A percentile compares a stretch with the other conserved stretches of the same genome.
These are phyloP conservation scores for Geranium rotundifolium DNA, from an alignment of 345 rosid species.

Conservation along the genomic window DNA sequence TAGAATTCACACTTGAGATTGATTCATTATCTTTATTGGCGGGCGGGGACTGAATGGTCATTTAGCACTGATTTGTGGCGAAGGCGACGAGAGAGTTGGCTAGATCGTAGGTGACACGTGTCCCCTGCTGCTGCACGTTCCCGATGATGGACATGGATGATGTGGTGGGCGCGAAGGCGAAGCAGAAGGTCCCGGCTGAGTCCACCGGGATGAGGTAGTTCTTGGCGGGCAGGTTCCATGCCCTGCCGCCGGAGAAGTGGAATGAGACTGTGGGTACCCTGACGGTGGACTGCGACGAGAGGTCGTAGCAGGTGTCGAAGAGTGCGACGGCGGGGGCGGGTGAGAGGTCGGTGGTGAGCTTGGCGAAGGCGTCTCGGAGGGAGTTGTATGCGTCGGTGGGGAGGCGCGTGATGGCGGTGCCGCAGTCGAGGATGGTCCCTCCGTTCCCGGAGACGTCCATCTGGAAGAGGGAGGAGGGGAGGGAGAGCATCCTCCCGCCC, in stretches of 20 bases:
- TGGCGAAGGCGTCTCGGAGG: slow-evolving; percentile 62
- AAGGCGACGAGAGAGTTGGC: slow-evolving; percentile 54
- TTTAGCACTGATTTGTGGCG: slow-evolving; percentile 52
- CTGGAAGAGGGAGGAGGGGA: slow-evolving; percentile 46
- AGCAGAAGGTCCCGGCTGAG: slow-evolving; percentile 62
- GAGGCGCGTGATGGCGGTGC: slow-evolving; percentile 82
- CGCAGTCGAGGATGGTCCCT: slow-evolving; percentile 79
- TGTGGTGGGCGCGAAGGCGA: slow-evolving; percentile 91
- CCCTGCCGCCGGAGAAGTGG: slow-evolving; percentile 45
- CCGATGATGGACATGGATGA: slow-evolving; percentile 78
- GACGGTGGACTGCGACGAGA: slow-evolving; percentile 45
- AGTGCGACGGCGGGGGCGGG: slow-evolving; percentile 40
- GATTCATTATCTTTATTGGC: too few relatives aligned
- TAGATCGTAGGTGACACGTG: slow-evolving; percentile 74
- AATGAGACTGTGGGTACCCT: slow-evolving; percentile 75
- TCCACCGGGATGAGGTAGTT: slow-evolving; percentile 75
- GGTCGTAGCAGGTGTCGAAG: slow-evolving; percentile 90
- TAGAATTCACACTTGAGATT: too few relatives aligned
- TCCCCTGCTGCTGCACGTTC: slow-evolving; percentile 92
- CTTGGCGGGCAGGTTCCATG: slow-evolving; percentile 55
- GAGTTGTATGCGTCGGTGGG: slow-evolving; percentile 69
- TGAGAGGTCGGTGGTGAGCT: slow-evolving; percentile 24
- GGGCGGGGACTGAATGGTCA: not conserved
- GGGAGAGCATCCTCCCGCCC: slow-evolving; percentile 52
- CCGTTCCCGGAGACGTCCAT: slow-evolving; percentile 65